Evolutionary conservation across 768 basidiomycete species (phyloP).

Genomic region (Strobilomyces echinocephalus): DNA sequence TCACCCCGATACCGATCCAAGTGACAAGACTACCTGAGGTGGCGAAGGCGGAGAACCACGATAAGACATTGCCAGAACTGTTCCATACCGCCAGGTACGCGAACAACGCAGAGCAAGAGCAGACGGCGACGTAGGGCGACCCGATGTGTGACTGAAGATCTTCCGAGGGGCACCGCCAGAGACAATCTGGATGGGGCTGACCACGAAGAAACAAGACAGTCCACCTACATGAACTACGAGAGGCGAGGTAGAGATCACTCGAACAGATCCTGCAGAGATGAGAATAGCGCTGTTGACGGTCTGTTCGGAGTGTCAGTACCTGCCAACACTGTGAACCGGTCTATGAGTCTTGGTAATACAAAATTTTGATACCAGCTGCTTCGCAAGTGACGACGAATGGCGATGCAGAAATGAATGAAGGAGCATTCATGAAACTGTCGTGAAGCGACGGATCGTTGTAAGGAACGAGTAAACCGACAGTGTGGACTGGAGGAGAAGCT

Average conservation of each 20-base stretch:
- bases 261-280: constrained; percentile 1
- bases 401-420: background rate
- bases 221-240: constrained; percentile 1
- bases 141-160: constrained; percentile 19
- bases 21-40: no score
- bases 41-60: no score
- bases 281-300: constrained; percentile 1
- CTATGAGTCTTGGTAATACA: no score
- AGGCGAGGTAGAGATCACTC: background rate
- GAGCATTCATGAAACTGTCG: background rate
- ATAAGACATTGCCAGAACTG: no score
- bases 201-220: background rate
- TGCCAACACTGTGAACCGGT: no score
- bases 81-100: no score
- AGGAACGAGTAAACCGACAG: constrained; percentile 3
- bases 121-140: constrained; percentile 42
- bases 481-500: no score
- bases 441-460: constrained; percentile 1
- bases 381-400: background rate
- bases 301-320: background rate
- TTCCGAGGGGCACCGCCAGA: constrained; percentile 51
- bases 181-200: constrained; percentile 32
- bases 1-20: no score
- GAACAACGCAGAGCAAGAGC: constrained; percentile 26
- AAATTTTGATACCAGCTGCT: background rate